phyloP scores from a whole-genome alignment of 2,329 filamentous ascomycete species.

The Monilinia fructicola region DNA sequence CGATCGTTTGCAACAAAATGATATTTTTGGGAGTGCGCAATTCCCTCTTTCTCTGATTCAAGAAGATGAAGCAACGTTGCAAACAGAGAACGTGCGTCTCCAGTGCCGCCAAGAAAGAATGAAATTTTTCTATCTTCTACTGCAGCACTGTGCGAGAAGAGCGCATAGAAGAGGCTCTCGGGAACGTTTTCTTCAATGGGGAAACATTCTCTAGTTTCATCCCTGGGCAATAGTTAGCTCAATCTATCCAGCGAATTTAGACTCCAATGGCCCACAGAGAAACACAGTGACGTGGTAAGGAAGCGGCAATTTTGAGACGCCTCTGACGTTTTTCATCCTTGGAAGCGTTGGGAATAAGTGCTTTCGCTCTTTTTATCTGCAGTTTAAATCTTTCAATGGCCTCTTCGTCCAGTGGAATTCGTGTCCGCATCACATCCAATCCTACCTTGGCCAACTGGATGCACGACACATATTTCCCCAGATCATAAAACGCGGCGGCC shows the following conservation, averaged over 20 bases:
- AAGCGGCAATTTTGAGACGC: neutral
- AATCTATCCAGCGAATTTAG: neutral
- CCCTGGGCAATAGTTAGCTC: neutral
- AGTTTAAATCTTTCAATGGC: neutral
- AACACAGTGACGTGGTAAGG: neutral
- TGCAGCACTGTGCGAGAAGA: neutral
- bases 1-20: slow-evolving; percentile 28
- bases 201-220: slow-evolving; percentile 8
- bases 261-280: neutral
- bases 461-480: neutral
- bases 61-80: slow-evolving; percentile 22
- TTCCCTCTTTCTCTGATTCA: slow-evolving; percentile 6
- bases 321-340: neutral
- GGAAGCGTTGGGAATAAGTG: neutral
- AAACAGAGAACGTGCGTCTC: slow-evolving; percentile 25
- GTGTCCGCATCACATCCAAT: too few species aligned
- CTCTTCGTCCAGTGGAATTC: neutral
- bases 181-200: slow-evolving; percentile 18
- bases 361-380: neutral
- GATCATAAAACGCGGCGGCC: neutral
- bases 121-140: slow-evolving; percentile 13
- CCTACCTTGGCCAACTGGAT: neutral
- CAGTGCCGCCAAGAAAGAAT: slow-evolving; percentile 26
- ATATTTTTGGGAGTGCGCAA: slow-evolving; percentile 14
- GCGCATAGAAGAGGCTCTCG: neutral